Evolutionary conservation across 371 early-diverging fungal genomes (phyloP).

Genomic region (Encephalitozoon hellem): DNA sequence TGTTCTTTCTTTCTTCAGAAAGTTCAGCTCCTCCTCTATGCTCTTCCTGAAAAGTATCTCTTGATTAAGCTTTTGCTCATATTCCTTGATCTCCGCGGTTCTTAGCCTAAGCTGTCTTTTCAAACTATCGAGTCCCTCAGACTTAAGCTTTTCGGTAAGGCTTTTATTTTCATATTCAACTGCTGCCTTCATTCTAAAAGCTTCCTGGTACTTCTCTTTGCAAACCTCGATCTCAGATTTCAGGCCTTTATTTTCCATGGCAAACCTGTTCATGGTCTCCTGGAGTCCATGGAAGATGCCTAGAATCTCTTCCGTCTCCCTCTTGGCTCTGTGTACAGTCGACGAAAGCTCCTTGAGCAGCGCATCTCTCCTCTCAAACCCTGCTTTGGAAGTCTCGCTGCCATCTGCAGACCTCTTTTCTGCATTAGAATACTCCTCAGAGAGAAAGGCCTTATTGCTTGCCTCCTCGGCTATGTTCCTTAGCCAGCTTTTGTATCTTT

Average conservation of each 20-base stretch:
- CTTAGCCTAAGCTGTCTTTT: conserved; percentile 45
- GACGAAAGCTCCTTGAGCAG: not conserved
- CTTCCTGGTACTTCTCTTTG: not conserved
- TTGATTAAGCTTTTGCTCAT: conserved; percentile 47
- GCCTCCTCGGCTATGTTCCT: conserved; percentile 14
- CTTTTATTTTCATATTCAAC: not conserved
- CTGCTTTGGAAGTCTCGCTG: not conserved
- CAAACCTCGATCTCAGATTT: not conserved
- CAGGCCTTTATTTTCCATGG: not conserved
- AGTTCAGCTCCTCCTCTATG: conserved; percentile 42
- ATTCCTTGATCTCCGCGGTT: conserved; percentile 49
- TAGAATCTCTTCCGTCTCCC: not conserved
- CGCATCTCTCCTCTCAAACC: not conserved
- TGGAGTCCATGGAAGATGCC: not conserved
- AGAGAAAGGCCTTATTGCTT: not conserved
- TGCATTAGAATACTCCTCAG: not conserved
- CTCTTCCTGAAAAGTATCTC: conserved; percentile 28
- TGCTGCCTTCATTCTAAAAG: not conserved
- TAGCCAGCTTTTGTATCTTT: conserved; percentile 1
- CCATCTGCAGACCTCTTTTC: not conserved
- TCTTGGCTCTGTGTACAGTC: not conserved
- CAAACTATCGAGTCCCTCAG: conserved; percentile 19
- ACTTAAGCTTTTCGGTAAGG: conserved; percentile 1
- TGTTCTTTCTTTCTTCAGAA: conserved; percentile 15
- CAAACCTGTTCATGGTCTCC: not conserved